Base-by-base conservation (phyloP, 371 early-diverging fungal species). In the Mucor indicus region DNA sequence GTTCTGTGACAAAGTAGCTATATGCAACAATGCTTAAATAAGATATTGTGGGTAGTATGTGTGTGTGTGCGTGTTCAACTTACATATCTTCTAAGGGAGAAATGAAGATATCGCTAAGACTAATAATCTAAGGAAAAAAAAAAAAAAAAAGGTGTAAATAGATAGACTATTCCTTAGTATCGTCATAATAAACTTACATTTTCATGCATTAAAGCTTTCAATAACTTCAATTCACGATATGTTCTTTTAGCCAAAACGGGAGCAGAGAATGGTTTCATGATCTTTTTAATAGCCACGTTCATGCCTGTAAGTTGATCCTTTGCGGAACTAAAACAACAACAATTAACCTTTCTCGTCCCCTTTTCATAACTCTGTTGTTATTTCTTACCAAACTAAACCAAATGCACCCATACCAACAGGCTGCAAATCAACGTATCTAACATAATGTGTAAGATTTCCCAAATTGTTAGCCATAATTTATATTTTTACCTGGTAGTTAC, bases 401-500 rank as follows among this genome's bases (percentile, higher is more conserved):
- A 95, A 96, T 6, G 95, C 93, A 38, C 97, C 97, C 92, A 95
- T 92, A 38, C 97, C 97, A n/a, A 96, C 89, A 21, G 95, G 93
- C 58, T 93, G 89, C 47, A 95, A 78, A 70, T 93, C 89, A 23
- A 84, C 83, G 77, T 95, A 95, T 74, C 91, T 89, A 52, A 20
- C 32, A 32, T 24, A 17, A 19, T 16, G 33, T 33, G 33, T 38
- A 6, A 13, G 21, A 15, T 16, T 19, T 19, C 19, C 36, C 40
- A 20, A 46, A 13, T 27, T 13, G 9, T 17, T 30, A 25, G 23
- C 20, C n/a, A 23, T 12, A 20, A 27, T 11, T 23, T 21, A 23
- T 31, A 13, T 0, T 46, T 61, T 44, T 80, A 87, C 87, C 93
- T 81, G 35, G 86, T 86, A 13, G 93, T 92, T 46, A 95, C 91